These are phyloP conservation scores for Achlya hypogyna DNA, from an alignment of 352 stramenopile genomes.

Conservation along the genomic window DNA sequence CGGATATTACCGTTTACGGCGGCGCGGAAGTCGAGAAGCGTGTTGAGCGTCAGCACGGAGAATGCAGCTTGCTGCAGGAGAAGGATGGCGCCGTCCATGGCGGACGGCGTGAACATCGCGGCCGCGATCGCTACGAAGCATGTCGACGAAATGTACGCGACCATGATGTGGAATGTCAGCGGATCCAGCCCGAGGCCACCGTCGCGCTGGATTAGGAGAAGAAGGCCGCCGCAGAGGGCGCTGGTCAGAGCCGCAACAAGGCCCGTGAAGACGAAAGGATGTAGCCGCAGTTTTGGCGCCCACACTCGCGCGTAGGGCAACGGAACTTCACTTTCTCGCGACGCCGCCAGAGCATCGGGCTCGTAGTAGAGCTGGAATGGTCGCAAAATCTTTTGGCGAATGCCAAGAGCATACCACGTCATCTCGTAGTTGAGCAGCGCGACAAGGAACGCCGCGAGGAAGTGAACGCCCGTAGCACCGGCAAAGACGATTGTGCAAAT, in stretches of 20 bases:
- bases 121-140: conserved; percentile 8
- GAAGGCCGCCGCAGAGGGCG: neutral
- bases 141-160: conserved; percentile 13
- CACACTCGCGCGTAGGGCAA: neutral
- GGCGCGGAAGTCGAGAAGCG: conserved; percentile 8
- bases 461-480: neutral
- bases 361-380: conserved; percentile 20
- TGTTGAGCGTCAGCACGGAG: conserved; percentile 2
- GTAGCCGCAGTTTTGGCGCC: neutral
- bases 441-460: conserved; percentile 7
- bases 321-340: neutral
- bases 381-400: conserved; percentile 13
- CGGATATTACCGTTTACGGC: conserved; percentile 1
- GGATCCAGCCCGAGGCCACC: neutral
- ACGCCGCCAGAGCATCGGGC: conserved; percentile 5
- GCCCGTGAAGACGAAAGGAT: neutral
- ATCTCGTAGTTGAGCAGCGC: conserved; percentile 20
- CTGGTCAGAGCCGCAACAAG: conserved; percentile 1
- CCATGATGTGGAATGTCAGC: neutral
- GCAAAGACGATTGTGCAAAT: neutral
- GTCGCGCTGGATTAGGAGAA: conserved; percentile 1
- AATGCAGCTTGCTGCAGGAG: conserved; percentile 8
- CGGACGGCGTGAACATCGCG: conserved; percentile 7
- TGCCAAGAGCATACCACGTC: conserved; percentile 9
- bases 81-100: conserved; percentile 15